Conservation (phyloP, 768 basidiomycete species). For the Collybiopsis luxurians region DNA sequence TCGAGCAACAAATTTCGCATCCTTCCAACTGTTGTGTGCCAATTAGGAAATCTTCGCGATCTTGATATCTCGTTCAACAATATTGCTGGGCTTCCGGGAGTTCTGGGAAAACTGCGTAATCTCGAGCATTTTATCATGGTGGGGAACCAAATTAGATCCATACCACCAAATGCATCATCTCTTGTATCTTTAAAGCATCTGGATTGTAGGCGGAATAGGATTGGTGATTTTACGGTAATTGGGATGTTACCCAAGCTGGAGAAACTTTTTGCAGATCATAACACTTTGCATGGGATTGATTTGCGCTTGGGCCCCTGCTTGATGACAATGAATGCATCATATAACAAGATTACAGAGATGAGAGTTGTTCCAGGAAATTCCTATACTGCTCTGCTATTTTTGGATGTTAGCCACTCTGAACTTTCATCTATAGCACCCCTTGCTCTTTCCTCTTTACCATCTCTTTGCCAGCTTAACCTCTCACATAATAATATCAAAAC, state of each 20-base stretch:
- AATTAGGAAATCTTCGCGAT: conserved; percentile 73
- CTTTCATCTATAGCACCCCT: conserved; percentile 79
- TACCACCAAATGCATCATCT: conserved; percentile 59
- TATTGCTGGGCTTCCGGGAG: conserved; percentile 76
- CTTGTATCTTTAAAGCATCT: no score
- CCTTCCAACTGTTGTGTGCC: conserved; percentile 73
- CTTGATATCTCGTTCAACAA: conserved; percentile 96
- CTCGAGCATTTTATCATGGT: conserved; percentile 77
- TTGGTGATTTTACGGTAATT: no score
- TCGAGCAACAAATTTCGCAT: conserved; percentile 90
- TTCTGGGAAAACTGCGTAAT: conserved; percentile 64
- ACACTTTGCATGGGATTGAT: conserved; percentile 77
- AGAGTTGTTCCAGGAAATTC: conserved; percentile 51
- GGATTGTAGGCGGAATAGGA: no score
- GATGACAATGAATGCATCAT: conserved; percentile 66
- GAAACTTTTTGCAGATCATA: conserved; percentile 76
- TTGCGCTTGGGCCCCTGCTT: conserved; percentile 69
- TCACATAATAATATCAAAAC: conserved; percentile 85
- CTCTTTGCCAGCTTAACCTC: conserved; percentile 69
- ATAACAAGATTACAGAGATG: conserved; percentile 88
- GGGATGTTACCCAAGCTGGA: no score
- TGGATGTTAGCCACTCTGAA: conserved; percentile 88
- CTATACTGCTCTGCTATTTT: conserved; percentile 57
- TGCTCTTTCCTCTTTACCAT: conserved; percentile 67
- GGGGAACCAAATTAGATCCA: conserved; percentile 73